These are phyloP conservation scores for Colletotrichum lentis DNA, from an alignment of 2,329 filamentous ascomycete genomes.

Conservation along the genomic window DNA sequence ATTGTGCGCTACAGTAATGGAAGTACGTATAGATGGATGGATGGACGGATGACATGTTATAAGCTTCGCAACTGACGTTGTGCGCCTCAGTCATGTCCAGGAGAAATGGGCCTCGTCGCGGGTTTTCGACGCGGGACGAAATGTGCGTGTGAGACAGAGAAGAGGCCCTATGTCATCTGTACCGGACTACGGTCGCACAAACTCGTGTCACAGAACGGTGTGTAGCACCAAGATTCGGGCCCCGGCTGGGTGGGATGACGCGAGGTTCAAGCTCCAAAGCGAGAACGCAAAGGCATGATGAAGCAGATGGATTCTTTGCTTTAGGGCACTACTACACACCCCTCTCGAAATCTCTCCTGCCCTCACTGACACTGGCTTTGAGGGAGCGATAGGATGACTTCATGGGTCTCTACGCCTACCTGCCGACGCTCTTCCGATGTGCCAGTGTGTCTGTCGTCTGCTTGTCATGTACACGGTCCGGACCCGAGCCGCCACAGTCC, in stretches of 20 bases:
- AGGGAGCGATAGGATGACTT: not conserved
- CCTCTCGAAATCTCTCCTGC: too few relatives aligned
- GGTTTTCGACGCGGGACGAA: not conserved
- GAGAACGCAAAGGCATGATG: not conserved
- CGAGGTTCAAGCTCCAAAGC: not conserved
- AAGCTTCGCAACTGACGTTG: conserved; percentile 22
- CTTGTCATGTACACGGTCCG: not conserved
- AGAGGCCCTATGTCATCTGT: not conserved
- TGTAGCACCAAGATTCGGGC: conserved; percentile 12
- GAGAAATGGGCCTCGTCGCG: not conserved
- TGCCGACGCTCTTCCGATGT: not conserved
- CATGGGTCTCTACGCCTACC: not conserved
- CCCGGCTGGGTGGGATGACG: conserved; percentile 12
- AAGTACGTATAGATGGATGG: not conserved
- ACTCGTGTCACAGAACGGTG: conserved; percentile 7
- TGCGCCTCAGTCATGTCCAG: conserved; percentile 5
- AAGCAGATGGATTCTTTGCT: conserved; percentile 5
- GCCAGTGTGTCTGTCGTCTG: not conserved
- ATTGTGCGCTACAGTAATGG: not conserved
- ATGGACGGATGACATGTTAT: conserved; percentile 1
- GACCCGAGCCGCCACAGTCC: conserved; percentile 14
- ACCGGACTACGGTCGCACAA: conserved; percentile 2
- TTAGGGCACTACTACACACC: not conserved
- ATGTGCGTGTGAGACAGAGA: conserved; percentile 5
- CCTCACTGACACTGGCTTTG: not conserved